Base-by-base conservation (phyloP, 176 grass and related monocot species). In the Eremochloa ophiuroides region DNA sequence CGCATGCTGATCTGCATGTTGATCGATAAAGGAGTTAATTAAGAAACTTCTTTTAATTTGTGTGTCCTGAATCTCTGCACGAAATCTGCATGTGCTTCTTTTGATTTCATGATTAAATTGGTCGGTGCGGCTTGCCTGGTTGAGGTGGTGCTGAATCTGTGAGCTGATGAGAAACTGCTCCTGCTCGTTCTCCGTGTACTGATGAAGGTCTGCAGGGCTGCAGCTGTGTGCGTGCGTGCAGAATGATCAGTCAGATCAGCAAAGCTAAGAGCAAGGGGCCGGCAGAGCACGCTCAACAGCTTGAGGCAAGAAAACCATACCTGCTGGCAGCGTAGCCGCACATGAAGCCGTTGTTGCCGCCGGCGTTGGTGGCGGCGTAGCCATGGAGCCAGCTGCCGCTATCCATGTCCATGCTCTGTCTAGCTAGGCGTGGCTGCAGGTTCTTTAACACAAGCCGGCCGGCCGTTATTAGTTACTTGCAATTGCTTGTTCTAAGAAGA, bases 1-100 rank as follows among this genome's bases (percentile, higher is more conserved):
- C 84, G 73, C 91, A 90, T 59, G 78, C 26, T 87, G 78, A 84
- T 89, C 91, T 93, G 77, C 78, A 55, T 1, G 22, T 60, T 30
- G 27, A 29, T 15, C 11, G 23, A 61, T 13, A 26, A 15, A 59
- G 22, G 1, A 60, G 55, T 58, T 26, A 34, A 34, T 34, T 4
- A 4, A 27, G 0, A 29, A 28, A 4, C 5, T 56, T 11, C 7
- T n/a, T 22, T n/a, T n/a, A 3, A n/a, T 38, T 38, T 38, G 35
- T 56, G 53, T 25, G 22, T 22, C 50, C 50, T n/a, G 50, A 53
- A 20, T 51, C 16, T 53, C 48, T 27, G 15, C 1, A 13, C 4
- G 31, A 58, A 16, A 5, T 23, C 55, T 14, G 17, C 10, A 74
- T n/a, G 30, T 38, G 2, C n/a, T 34, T 34, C 33, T 34, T 34